These are phyloP conservation scores for Epichloe typhina DNA, from an alignment of 2,329 filamentous ascomycete species.

Conservation along the genomic window DNA sequence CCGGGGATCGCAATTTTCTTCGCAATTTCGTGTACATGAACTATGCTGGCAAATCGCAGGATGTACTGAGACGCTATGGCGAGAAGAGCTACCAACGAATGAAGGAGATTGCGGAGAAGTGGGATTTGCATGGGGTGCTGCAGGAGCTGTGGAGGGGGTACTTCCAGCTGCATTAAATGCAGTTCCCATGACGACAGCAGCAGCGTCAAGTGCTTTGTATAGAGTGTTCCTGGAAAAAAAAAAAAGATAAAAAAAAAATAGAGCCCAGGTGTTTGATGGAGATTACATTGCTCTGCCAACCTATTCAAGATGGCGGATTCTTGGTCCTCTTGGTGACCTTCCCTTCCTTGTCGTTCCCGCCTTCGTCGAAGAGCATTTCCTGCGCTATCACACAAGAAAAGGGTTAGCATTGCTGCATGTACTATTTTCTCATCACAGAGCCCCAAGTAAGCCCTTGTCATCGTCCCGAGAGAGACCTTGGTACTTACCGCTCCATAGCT, in stretches of 20 bases:
- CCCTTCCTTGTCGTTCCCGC: conserved; percentile 33
- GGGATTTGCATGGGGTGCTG: conserved; percentile 24
- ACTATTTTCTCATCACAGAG: no score
- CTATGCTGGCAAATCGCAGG: conserved; percentile 29
- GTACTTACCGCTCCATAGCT: conserved; percentile 74
- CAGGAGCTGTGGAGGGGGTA: conserved; percentile 23
- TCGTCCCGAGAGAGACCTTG: no score
- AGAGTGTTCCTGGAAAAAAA: no score
- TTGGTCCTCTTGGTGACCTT: conserved; percentile 6
- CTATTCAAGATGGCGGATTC: no score
- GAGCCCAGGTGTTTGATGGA: no score
- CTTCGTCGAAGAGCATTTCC: conserved; percentile 42
- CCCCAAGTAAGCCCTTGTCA: background rate
- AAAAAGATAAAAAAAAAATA: no score
- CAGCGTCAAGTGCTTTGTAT: no score
- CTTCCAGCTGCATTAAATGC: conserved; percentile 21
- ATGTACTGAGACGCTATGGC: conserved; percentile 28
- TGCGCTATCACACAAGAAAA: conserved; percentile 32
- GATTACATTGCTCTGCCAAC: no score
- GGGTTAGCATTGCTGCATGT: background rate
- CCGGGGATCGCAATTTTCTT: conserved; percentile 16
- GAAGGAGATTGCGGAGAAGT: conserved; percentile 18
- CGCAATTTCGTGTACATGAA: conserved; percentile 31
- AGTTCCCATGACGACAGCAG: no score
- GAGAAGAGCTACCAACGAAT: conserved; percentile 22